Base-by-base conservation (phyloP, 306 rosid species). In the Betula pendula region DNA sequence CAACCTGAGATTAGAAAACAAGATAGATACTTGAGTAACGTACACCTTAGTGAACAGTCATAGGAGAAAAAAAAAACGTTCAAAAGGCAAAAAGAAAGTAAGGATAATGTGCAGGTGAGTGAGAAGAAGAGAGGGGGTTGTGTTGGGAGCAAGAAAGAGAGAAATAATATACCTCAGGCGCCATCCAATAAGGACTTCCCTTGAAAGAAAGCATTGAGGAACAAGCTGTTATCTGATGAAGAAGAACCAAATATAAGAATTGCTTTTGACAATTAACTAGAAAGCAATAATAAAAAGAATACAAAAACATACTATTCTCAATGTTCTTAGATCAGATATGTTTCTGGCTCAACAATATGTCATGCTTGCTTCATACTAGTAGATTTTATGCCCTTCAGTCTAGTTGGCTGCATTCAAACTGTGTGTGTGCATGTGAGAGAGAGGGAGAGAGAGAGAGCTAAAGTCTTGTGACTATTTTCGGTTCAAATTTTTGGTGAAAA, bases 141-240 rank as follows among this genome's bases (percentile, higher is more conserved):
- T 20, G 66, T 35, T 62, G 53, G 40, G 68, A 50, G 52, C 75
- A 59, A 31, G 52, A 24, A 58, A 69, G 53, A 6, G 6, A 33
- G 68, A 56, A 15, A 74, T 16, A 69, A 63, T 78, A 72, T 82
- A 95, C 98, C 98, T 95, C 99, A n/a, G 99, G 99, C 22, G 99
- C 99, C 99, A 96, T 96, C 98, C 99, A 96, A 80, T 96, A 88
- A 75, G 99, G 99, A 87, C 99, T 96, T 75, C 98, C 99, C 81
- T 96, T 96, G 94, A 96, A 92, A 81, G 99, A 96, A 66, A 92
- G 97, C 96, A 96, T 86, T 3, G 97, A 88, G 29, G 89, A 52
- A 79, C 90, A 81, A 82, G 94, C 84, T 22, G 89, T 87, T 77
- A 91, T 91, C 99, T 96, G 90, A 51, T 79, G 74, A 83, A 74